Evolutionary conservation across 1,139 yeast species (phyloP).

Genomic region (Blastobotrys capitulatus): DNA sequence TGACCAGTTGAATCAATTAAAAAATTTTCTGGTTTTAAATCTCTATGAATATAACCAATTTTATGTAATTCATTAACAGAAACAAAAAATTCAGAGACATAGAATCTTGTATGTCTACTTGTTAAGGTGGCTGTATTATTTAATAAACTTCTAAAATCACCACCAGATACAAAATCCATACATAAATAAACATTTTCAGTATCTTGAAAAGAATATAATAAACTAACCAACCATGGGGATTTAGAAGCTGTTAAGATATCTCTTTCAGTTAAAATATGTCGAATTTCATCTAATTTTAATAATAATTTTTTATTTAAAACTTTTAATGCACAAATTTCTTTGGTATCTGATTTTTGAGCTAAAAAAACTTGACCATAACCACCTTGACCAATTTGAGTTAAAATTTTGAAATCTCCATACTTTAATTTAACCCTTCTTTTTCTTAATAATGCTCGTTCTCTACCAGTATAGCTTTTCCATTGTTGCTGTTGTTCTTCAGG

Average conservation of each 20-base stretch:
- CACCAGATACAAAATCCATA: conserved; percentile 99
- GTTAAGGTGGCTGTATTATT: conserved; percentile 89
- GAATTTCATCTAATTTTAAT: conserved; percentile 87
- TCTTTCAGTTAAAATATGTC: conserved; percentile 93
- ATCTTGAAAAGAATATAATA: conserved; percentile 94
- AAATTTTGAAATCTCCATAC: conserved; percentile 91
- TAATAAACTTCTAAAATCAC: conserved; percentile 91
- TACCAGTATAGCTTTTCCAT: conserved; percentile 76
- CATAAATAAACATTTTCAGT: conserved; percentile 85
- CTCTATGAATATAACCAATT: conserved; percentile 94
- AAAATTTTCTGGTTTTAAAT: conserved; percentile 95
- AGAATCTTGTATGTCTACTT: conserved; percentile 94
- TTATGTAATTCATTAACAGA: conserved; percentile 92
- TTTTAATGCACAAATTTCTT: conserved; percentile 93
- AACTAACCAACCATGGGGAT: conserved; percentile 92
- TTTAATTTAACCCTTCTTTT: conserved; percentile 88
- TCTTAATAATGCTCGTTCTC: conserved; percentile 80
- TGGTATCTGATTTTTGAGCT: conserved; percentile 90
- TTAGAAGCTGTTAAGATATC: conserved; percentile 93
- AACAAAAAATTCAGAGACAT: conserved; percentile 92
- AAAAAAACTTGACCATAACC: conserved; percentile 95
- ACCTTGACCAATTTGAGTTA: conserved; percentile 99
- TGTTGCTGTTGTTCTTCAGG: conserved; percentile 54
- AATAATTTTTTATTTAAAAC: conserved; percentile 82
- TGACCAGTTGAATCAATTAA: conserved; percentile 92